Conservation (phyloP, 2,329 filamentous ascomycete genomes). For the Epichloe hybrida region DNA sequence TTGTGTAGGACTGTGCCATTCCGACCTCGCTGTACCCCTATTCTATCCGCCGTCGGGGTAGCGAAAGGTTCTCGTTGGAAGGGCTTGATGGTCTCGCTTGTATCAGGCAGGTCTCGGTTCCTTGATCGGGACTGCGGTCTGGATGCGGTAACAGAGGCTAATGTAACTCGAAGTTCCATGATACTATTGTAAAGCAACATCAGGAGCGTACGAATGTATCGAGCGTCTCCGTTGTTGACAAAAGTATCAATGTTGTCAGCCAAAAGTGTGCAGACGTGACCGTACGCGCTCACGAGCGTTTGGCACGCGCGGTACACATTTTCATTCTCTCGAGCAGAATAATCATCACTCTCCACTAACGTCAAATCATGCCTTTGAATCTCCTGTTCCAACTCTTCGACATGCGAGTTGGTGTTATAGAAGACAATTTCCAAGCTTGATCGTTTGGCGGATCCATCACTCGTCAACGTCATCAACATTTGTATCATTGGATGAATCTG, state of each 20-base stretch:
- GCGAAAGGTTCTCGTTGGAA: constrained; percentile 38
- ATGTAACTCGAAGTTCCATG: constrained; percentile 49
- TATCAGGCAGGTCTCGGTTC: constrained; percentile 9
- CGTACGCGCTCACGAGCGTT: constrained; percentile 50
- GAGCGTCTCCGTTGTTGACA: constrained; percentile 50
- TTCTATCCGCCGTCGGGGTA: constrained; percentile 38
- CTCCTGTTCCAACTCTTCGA: constrained; percentile 51
- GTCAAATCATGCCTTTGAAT: constrained; percentile 46
- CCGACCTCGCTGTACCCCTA: constrained; percentile 19
- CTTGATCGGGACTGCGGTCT: constrained; percentile 10
- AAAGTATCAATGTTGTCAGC: constrained; percentile 50
- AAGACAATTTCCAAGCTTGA: constrained; percentile 54
- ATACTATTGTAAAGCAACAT: constrained; percentile 53
- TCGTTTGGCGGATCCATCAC: constrained; percentile 44
- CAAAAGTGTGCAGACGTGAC: constrained; percentile 48
- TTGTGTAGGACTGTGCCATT: constrained; percentile 31
- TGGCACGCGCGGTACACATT: constrained; percentile 50
- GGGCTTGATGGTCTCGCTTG: constrained; percentile 35
- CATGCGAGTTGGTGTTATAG: constrained; percentile 53
- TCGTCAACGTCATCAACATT: constrained; percentile 47
- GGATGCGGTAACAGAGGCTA: constrained; percentile 21
- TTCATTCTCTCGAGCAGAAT: constrained; percentile 42
- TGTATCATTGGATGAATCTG: constrained; percentile 57
- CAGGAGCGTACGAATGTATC: constrained; percentile 52
- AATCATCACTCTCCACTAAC: constrained; percentile 32